A percentile compares a stretch with the other conserved stretches of the same genome.
These are phyloP conservation scores for Clarkia xantiana DNA, from an alignment of 345 rosid species.

Conservation along the genomic window DNA sequence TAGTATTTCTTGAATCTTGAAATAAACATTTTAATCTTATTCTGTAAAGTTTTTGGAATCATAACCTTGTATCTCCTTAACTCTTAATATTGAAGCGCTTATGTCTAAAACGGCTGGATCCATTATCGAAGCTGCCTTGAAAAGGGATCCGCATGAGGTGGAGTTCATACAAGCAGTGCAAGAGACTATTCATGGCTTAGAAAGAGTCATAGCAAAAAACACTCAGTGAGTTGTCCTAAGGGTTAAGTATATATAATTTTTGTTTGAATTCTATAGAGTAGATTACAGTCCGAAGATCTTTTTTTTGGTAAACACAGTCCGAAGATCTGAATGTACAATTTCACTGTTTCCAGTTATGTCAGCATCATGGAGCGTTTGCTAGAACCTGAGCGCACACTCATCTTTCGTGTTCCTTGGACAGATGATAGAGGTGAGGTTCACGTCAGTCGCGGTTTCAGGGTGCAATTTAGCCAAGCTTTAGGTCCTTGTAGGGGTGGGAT, in stretches of 20 bases:
- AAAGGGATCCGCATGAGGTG: slow-evolving; percentile 89
- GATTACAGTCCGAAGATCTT: background rate
- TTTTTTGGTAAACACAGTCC: too few relatives aligned
- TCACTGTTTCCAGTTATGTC: slow-evolving; percentile 54
- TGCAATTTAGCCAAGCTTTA: slow-evolving; percentile 85
- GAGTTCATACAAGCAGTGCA: slow-evolving; percentile 92
- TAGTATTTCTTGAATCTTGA: background rate
- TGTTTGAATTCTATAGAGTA: background rate
- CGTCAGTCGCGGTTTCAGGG: slow-evolving; percentile 90
- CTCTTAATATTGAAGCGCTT: slow-evolving; percentile 51
- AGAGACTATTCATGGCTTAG: slow-evolving; percentile 93
- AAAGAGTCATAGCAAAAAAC: slow-evolving; percentile 95
- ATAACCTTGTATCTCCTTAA: background rate
- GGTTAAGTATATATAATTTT: slow-evolving; percentile 14
- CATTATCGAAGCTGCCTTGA: slow-evolving; percentile 72
- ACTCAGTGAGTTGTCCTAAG: slow-evolving; percentile 55
- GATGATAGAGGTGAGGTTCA: slow-evolving; percentile 98
- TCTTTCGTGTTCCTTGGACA: slow-evolving; percentile 93
- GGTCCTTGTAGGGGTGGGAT: slow-evolving; percentile 98
- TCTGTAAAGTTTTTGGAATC: background rate
- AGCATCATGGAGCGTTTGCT: slow-evolving; percentile 86
- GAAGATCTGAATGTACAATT: slow-evolving; percentile 3
- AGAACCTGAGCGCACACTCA: slow-evolving; percentile 89
- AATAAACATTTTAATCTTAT: background rate
- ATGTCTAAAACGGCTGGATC: slow-evolving; percentile 99